Conservation (phyloP, 257 asterid species). For the Solanum ossicruentum region DNA sequence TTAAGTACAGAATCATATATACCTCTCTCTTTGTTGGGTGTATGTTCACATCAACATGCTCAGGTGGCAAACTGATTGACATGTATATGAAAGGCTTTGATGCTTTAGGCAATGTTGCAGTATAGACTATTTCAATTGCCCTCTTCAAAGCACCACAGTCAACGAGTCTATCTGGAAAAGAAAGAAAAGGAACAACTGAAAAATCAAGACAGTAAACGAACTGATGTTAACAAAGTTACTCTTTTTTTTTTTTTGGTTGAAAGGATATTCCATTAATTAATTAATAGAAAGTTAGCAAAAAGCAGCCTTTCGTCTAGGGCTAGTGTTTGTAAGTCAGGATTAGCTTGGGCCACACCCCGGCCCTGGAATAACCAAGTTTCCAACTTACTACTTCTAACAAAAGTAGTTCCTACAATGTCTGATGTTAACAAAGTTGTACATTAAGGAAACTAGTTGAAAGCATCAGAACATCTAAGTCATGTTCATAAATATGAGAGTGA, state of each 20-base stretch:
- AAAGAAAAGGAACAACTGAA: conserved; percentile 1
- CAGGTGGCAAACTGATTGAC: conserved; percentile 81
- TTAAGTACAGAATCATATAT: background rate
- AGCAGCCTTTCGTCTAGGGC: no score
- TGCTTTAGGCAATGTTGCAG: conserved; percentile 96
- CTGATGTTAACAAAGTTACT: background rate
- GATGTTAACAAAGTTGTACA: background rate
- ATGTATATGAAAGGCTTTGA: conserved; percentile 85
- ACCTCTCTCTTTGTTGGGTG: conserved; percentile 99
- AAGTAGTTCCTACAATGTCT: no score
- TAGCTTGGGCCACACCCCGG: no score
- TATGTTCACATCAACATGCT: conserved; percentile 87
- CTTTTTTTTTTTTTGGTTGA: no score
- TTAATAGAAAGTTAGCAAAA: no score
- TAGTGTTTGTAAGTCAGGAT: no score
- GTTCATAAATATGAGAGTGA: background rate
- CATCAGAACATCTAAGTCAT: background rate
- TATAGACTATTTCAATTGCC: conserved; percentile 89
- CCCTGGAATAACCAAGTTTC: no score
- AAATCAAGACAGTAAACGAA: background rate
- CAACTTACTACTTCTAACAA: no score
- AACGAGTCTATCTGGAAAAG: conserved; percentile 73
- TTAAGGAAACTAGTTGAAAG: background rate
- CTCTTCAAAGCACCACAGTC: conserved; percentile 89
- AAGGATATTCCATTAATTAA: no score